A percentile compares a stretch with the other conserved stretches of the same genome.
phyloP scores from a whole-genome alignment of 1,139 yeast species.

The Candida sp. region DNA sequence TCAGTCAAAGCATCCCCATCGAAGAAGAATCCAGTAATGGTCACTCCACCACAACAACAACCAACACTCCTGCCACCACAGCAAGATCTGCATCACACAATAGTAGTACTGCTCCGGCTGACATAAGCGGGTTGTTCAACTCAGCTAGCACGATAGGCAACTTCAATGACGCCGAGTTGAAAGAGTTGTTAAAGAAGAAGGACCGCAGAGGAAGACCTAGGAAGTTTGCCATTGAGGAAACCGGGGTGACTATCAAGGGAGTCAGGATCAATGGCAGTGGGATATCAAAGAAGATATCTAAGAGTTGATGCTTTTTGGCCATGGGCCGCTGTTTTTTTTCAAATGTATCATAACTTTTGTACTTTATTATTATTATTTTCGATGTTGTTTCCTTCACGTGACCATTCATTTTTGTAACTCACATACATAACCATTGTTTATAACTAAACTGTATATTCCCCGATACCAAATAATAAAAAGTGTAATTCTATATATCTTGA shows the following conservation, averaged over 20 bases:
- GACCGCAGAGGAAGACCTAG: constrained; percentile 57
- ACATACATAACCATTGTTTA: not conserved
- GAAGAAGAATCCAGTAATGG: constrained; percentile 1
- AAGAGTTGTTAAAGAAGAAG: constrained; percentile 42
- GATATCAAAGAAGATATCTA: constrained; percentile 10
- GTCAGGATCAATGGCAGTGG: constrained; percentile 45
- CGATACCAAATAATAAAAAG: not conserved
- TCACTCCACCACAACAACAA: not conserved
- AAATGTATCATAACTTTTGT: not conserved
- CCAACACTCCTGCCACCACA: constrained; percentile 4
- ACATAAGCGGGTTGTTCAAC: constrained; percentile 20
- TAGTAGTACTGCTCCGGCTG: not conserved
- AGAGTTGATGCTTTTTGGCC: not conserved
- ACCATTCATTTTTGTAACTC: not conserved
- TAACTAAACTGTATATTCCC: not conserved
- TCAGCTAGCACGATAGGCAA: constrained; percentile 34
- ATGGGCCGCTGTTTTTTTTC: not conserved
- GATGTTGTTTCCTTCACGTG: not conserved
- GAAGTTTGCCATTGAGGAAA: constrained; percentile 52
- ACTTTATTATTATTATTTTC: not conserved
- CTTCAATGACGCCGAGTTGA: constrained; percentile 42
- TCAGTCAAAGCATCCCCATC: too few species aligned
- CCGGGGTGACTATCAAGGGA: constrained; percentile 53
- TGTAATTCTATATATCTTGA: not conserved
- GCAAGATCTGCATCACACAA: not conserved